Conservation (phyloP, 2,329 filamentous ascomycete genomes). For the Rosellinia necatrix region DNA sequence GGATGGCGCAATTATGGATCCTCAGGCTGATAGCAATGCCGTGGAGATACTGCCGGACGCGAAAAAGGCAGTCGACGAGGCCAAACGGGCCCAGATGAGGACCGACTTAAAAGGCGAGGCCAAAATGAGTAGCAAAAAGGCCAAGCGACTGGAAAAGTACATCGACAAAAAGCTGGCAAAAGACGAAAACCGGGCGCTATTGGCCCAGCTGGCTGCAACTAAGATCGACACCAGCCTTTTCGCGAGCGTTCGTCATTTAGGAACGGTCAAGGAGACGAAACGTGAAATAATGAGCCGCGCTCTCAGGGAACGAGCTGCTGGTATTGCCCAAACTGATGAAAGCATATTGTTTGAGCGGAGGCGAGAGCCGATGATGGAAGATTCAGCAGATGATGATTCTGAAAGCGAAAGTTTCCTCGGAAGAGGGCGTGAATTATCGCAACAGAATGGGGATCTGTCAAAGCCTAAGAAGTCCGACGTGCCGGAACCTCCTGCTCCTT, state of each 20-base stretch:
- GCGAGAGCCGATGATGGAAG: conserved; percentile 39
- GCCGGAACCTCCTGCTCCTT: conserved; percentile 3
- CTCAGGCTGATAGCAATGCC: conserved; percentile 57
- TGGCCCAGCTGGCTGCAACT: conserved; percentile 78
- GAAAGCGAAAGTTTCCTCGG: conserved; percentile 25
- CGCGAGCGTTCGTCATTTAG: conserved; percentile 76
- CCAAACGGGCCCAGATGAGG: conserved; percentile 60
- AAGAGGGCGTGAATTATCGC: conserved; percentile 26
- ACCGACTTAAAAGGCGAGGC: conserved; percentile 57
- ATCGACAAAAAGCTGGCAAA: conserved; percentile 91
- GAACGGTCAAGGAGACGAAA: conserved; percentile 73
- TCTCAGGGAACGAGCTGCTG: conserved; percentile 67
- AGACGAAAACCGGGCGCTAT: conserved; percentile 83
- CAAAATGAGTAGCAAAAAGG: conserved; percentile 68
- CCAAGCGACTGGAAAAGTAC: conserved; percentile 70
- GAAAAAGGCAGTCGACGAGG: conserved; percentile 51
- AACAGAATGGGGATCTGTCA: background rate
- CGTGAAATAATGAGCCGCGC: conserved; percentile 68
- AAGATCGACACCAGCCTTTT: conserved; percentile 84
- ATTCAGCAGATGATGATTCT: conserved; percentile 42
- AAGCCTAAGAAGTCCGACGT: background rate
- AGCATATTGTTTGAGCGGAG: conserved; percentile 58
- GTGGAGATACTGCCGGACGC: conserved; percentile 54
- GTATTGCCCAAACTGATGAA: conserved; percentile 60
- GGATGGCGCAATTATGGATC: conserved; percentile 43